Conservation (phyloP, 2,329 filamentous ascomycete genomes). For the Xylaria sp. region DNA sequence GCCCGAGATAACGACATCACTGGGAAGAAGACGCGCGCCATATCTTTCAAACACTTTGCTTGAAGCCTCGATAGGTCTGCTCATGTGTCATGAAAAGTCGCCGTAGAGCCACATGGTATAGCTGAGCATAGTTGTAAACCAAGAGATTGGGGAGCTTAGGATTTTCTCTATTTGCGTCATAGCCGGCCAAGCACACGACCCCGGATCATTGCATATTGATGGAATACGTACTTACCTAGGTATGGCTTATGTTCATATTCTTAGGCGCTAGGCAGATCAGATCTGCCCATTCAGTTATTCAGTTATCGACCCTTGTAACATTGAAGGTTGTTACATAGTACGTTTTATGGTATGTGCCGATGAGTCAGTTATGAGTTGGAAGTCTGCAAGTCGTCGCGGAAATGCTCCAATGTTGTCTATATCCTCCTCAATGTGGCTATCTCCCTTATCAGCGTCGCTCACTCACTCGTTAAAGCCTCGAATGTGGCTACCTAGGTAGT, state of each 20-base stretch:
- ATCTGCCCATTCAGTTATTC: no score
- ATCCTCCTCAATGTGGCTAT: not conserved
- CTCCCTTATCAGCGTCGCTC: not conserved
- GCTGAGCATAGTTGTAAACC: not conserved
- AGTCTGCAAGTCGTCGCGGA: no score
- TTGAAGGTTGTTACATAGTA: no score
- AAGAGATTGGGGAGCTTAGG: not conserved
- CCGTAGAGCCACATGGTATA: not conserved
- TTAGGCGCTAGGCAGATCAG: no score
- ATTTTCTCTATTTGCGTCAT: slow-evolving; percentile 22
- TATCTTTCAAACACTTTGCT: not conserved
- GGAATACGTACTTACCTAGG: no score
- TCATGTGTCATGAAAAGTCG: not conserved
- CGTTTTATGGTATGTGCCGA: no score
- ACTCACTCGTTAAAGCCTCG: not conserved
- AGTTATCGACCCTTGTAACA: no score
- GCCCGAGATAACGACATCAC: slow-evolving; percentile 33
- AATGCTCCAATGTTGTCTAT: not conserved
- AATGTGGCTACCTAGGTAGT: not conserved
- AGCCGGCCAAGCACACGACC: not conserved
- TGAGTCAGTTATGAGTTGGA: no score
- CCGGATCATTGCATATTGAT: not conserved
- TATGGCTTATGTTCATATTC: no score
- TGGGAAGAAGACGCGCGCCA: not conserved
- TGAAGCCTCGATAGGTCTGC: not conserved